Evolutionary conservation across 1,139 yeast genomes (phyloP), one percentile per base, ranked within the genome.

Genomic region (Kurtzmaniella quercitrusa): DNA sequence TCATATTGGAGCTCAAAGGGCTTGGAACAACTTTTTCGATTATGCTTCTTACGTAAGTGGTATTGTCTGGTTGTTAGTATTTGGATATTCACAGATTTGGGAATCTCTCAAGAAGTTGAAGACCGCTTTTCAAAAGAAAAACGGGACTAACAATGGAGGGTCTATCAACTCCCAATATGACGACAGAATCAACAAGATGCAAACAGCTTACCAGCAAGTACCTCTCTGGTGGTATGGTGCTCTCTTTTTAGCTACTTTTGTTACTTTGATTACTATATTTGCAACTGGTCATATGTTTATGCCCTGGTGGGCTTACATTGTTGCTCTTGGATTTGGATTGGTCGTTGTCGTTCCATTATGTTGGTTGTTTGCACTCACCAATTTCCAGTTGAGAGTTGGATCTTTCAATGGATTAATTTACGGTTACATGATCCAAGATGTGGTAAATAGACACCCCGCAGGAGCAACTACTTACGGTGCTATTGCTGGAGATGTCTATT

Each of bases 401-500:
- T 71, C 79, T 0, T 73, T 75, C 52, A 75, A 75, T 51, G 81
- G 75, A 52, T 60, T 75, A 23, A 53, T 73, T 2, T 75, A 71
- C 48, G 81, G 81, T 0, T 61, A 66, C 46, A 59, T 75, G 66
- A 65, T 71, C 3, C 73, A 75, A 49, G 51, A 56, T 17, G 19
- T 44, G 8, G 43, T 51, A 2, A 44, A 53, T 15, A 55, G 55
- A 38, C 79, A 75, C 46, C 80, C 79, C 0, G 77, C 70, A 1
- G 73, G 77, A 10, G 79, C 77, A 1, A 57, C 73, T 1, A 67
- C 73, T 2, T 75, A 73, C 52, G 77, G 79, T 3, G 69, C 79
- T 2, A 60, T 77, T 14, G 76, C 79, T 0, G 80, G 80, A 1
- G 72, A 75, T 53, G 76, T 79, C 1, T 75, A 79, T 79, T 75